phyloP scores from a whole-genome alignment of 768 basidiomycete genomes.

The Russula virescens region DNA sequence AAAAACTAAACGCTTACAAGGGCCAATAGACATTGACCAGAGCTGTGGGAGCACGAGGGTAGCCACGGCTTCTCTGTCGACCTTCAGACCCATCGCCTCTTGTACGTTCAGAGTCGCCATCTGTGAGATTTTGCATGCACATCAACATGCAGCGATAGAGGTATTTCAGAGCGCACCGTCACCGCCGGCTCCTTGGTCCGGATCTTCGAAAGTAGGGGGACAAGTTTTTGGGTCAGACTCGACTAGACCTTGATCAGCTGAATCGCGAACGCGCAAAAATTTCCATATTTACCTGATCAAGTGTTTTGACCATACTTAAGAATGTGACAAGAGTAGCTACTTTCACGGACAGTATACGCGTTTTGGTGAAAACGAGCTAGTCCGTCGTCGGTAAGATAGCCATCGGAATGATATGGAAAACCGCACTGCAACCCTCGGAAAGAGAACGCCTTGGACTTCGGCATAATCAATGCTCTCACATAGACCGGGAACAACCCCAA shows the following conservation, averaged over 20 bases:
- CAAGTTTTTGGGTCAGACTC: constrained; percentile 91
- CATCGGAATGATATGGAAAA: constrained; percentile 8
- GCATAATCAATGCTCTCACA: constrained; percentile 95
- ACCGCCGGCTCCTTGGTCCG: constrained; percentile 95
- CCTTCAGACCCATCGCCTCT: constrained; percentile 93
- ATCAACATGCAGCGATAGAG: background rate
- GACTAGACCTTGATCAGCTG: constrained; percentile 36
- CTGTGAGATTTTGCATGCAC: constrained; percentile 34
- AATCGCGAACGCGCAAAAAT: background rate
- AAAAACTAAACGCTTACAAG: constrained; percentile 40
- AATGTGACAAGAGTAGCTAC: constrained; percentile 84
- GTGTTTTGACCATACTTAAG: constrained; percentile 78
- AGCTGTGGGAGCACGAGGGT: constrained; percentile 54
- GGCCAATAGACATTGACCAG: constrained; percentile 98
- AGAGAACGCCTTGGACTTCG: constrained; percentile 84
- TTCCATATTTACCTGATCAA: constrained; percentile 62
- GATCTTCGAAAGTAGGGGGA: constrained; percentile 90
- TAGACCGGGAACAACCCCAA: constrained; percentile 76
- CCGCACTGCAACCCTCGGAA: constrained; percentile 88
- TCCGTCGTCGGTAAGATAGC: constrained; percentile 7
- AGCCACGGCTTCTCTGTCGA: constrained; percentile 80
- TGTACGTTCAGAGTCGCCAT: constrained; percentile 87
- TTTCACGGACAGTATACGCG: constrained; percentile 84
- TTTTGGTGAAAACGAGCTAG: constrained; percentile 90
- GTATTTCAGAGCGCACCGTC: constrained; percentile 54